Evolutionary conservation across 75 land plant genomes (phyloP), one percentile per base, ranked within the genome.

Genomic region (Picea glauca): DNA sequence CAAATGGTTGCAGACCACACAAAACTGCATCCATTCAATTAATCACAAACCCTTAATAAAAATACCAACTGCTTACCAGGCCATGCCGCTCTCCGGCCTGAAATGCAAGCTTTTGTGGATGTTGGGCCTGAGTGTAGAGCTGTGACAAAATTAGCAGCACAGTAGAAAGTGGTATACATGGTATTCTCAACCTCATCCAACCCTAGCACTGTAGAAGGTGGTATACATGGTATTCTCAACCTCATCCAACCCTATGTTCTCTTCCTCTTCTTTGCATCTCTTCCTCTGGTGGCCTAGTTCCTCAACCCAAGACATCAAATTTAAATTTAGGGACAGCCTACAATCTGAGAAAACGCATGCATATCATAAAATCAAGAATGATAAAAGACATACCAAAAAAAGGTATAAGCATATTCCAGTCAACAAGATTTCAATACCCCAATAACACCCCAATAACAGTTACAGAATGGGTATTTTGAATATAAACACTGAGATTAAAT

Each of bases 101-200:
- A 77, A 93, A 93, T 3, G 92, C 85, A 77, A 90, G 80, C 81
- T 88, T 88, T 80, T 91, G 92, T 76, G 91, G 96, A 74, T 84
- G 73, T 89, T 88, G 93, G 58, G 96, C 87, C 66, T 92, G 93
- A 1, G 94, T 85, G 59, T 93, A 91, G n/a, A 93, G 89, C 77
- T 92, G 96, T 4, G 96, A 91, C 18, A 93, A 85, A 89, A 74
- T 93, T 93, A n/a, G 96, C 96, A 33, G 96, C 96, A 67, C 87
- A 87, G 81, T 92, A 90, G 75, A 93, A 93, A 32, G 94, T 79
- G 35, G 89, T 64, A 82, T 93, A 87, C 83, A 93, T 83, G 79
- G 83, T 88, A 56, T 90, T 84, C 78, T 92, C 96, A 74, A 84
- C 94, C 86, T 93, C 96, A 81, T 93, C 96, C 57, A 93, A 86